Evolutionary conservation across 2,329 filamentous ascomycete genomes (phyloP), one percentile per base, ranked within the genome.

Genomic region (Paraphoma chrysanthemicola): DNA sequence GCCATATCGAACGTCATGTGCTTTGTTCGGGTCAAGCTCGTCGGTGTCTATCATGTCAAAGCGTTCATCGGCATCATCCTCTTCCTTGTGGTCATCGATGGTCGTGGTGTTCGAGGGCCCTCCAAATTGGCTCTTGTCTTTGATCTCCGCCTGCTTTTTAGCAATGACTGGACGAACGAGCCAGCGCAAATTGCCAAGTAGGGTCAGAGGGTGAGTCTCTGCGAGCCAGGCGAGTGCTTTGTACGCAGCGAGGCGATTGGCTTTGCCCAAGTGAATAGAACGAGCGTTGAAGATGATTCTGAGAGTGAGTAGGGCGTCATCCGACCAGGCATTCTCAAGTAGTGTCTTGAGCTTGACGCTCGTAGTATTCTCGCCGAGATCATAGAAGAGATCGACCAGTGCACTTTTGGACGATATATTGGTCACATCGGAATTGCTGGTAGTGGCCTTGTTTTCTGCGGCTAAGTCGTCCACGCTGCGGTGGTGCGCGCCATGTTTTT

Each of bases 231-330:
- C 84, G 14, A 83, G 78, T 18, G 80, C 81, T 16, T 78, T 79
- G 66, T 87, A 88, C 57, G 85, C 83, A 1, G 74, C 75, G 2
- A 68, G 53, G 18, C 77, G 78, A 8, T 79, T 81, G 33, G 78
- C 78, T 70, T 87, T 87, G 14, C 86, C 85, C 0, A 87, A 72
- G 55, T 88, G 85, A 47, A 88, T 87, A n/a, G 84, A 86, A 9
- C 86, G 80, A 0, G 81, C 73, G 56, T 87, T 86, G 78, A 85
- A 88, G 60, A 88, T 84, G 63, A 88, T 80, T 66, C 86, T 86
- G 30, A 88, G 77, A 0, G 85, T 85, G 11, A 77, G 68, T 2
- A 81, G 63, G 0, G 81, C 59, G 56, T 87, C 82, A 1, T 74
- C 67, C 1, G 68, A 63, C 85, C 85, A 88, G 1, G 85, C 81